Conservation (phyloP, 2,329 filamentous ascomycete genomes). For the Colletotrichum scovillei region DNA sequence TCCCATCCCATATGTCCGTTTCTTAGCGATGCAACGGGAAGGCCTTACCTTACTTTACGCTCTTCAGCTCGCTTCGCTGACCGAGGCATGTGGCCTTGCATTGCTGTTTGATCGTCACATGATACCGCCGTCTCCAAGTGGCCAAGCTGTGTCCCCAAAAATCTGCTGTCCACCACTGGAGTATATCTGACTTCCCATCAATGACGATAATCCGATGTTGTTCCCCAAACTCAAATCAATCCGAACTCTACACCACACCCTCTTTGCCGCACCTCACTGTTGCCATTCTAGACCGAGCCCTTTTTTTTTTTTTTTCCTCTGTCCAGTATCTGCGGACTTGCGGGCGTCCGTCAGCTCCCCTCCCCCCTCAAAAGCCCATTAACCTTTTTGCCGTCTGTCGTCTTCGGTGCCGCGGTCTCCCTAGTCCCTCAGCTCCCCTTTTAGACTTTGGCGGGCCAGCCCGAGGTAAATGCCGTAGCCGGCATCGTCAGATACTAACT, state of each 20-base stretch:
- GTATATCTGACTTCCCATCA: slow-evolving; percentile 19
- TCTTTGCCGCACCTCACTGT: not conserved
- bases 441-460: slow-evolving; percentile 28
- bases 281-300: slow-evolving; percentile 8
- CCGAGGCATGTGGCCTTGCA: not conserved
- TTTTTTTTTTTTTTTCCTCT: not conserved
- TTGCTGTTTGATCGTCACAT: slow-evolving; percentile 25
- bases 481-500: not conserved
- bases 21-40: not conserved
- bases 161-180: not conserved
- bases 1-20: not conserved
- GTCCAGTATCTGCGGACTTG: not conserved
- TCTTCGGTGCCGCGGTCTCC: not conserved
- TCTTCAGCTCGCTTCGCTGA: not conserved
- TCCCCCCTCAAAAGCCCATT: not conserved
- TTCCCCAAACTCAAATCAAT: slow-evolving; percentile 26
- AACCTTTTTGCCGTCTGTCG: not conserved
- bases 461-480: slow-evolving; percentile 1
- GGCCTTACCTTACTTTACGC: not conserved
- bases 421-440: not conserved
- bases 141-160: not conserved
- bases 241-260: slow-evolving; percentile 24
- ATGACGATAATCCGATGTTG: slow-evolving; percentile 28
- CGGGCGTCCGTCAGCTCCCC: not conserved
- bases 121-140: slow-evolving; percentile 11